A percentile compares a stretch with the other conserved stretches of the same genome.
These are phyloP conservation scores for Diaporthe ampelina DNA, from an alignment of 2,329 filamentous ascomycete genomes.

Conservation along the genomic window DNA sequence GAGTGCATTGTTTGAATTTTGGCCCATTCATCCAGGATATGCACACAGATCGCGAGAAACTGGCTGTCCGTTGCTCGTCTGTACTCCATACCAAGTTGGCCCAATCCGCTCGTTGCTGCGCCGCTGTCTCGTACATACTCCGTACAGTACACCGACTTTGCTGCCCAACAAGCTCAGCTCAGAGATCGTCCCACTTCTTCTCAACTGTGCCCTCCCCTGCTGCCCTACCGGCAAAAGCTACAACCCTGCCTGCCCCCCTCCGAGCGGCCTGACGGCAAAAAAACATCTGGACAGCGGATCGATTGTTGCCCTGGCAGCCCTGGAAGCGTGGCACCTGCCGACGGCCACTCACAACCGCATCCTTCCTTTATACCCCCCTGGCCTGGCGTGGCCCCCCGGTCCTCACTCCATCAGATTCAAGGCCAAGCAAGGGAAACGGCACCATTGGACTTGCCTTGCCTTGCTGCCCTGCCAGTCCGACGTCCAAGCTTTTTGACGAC, in stretches of 20 bases:
- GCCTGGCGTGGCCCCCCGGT: conserved; percentile 20
- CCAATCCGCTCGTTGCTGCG: background rate
- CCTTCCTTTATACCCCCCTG: conserved; percentile 4
- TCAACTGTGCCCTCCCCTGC: conserved; percentile 8
- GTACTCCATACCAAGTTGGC: background rate
- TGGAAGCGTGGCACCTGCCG: conserved; percentile 23
- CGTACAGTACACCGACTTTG: background rate
- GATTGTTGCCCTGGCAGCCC: conserved; percentile 31
- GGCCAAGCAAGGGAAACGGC: conserved; percentile 23
- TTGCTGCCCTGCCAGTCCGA: conserved; percentile 30
- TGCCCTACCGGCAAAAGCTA: conserved; percentile 15
- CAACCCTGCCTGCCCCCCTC: conserved; percentile 29
- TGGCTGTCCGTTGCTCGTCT: too few relatives aligned
- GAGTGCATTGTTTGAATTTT: conserved; percentile 22
- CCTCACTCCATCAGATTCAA: conserved; percentile 8
- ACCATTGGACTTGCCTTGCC: background rate
- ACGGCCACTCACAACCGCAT: conserved; percentile 25
- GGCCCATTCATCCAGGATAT: background rate
- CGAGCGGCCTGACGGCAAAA: background rate
- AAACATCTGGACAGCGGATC: conserved; percentile 27
- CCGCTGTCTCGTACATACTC: background rate
- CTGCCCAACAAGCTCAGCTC: conserved; percentile 23
- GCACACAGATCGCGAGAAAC: background rate
- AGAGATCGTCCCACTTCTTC: background rate
- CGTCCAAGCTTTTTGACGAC: conserved; percentile 36